phyloP scores from a whole-genome alignment of 2,329 filamentous ascomycete genomes.

The Xylaria hypoxylon region DNA sequence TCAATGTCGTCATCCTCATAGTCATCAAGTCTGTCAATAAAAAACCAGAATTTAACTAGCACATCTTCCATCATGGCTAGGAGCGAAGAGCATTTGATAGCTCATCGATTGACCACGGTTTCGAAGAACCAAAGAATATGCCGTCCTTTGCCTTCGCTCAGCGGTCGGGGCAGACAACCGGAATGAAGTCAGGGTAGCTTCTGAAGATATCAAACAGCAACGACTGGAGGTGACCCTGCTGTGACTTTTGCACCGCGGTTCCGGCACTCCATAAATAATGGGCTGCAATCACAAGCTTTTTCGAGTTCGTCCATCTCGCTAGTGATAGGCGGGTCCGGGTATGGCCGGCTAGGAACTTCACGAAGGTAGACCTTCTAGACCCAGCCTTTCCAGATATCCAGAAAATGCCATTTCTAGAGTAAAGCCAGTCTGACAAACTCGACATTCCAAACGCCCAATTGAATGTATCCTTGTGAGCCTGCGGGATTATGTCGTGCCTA shows the following conservation, averaged over 20 bases:
- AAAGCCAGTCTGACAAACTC: not conserved
- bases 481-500: not conserved
- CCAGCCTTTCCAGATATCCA: conserved; percentile 29
- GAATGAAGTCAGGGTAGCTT: not conserved
- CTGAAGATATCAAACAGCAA: conserved; percentile 1
- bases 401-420: conserved; percentile 8
- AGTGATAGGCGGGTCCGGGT: not conserved
- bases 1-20: not conserved
- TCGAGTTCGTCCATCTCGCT: not conserved
- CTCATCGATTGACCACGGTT: no score
- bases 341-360: conserved; percentile 25
- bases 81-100: no score
- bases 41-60: not conserved
- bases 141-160: not conserved
- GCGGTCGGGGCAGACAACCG: not conserved
- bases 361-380: conserved; percentile 24
- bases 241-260: conserved; percentile 16
- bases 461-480: conserved; percentile 20
- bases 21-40: not conserved
- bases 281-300: not conserved
- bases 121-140: no score
- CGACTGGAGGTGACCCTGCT: not conserved
- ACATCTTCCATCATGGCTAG: no score
- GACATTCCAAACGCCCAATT: conserved; percentile 17
- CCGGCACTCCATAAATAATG: conserved; percentile 26